Conservation (phyloP, 768 basidiomycete species). For the Sutorius australiensis region DNA sequence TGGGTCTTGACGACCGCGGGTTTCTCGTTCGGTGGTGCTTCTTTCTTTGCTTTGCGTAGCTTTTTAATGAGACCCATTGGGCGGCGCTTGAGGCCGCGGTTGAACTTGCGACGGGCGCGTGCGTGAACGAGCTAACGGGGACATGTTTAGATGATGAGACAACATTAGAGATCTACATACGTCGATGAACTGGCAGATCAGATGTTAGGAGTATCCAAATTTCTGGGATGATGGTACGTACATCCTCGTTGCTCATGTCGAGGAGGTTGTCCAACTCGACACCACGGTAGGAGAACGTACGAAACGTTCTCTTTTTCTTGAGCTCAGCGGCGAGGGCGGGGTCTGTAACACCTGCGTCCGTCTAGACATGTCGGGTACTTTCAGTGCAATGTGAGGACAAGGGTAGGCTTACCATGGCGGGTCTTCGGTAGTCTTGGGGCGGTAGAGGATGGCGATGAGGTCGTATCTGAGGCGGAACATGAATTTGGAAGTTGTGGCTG, state of each 20-base stretch:
- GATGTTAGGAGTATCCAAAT: neutral
- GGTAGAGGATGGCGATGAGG: slow-evolving; percentile 22
- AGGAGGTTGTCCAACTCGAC: slow-evolving; percentile 97
- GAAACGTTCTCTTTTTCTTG: slow-evolving; percentile 99
- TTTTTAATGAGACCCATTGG: slow-evolving; percentile 99
- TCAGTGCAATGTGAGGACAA: neutral
- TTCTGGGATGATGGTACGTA: slow-evolving; percentile 35
- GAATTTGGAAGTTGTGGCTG: slow-evolving; percentile 42
- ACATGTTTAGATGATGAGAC: neutral
- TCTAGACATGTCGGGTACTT: slow-evolving; percentile 39
- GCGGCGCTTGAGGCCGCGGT: slow-evolving; percentile 96
- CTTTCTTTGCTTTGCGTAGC: slow-evolving; percentile 99
- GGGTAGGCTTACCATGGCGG: slow-evolving; percentile 31
- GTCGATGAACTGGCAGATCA: slow-evolving; percentile 64
- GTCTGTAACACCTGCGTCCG: slow-evolving; percentile 83
- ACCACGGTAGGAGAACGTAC: slow-evolving; percentile 98
- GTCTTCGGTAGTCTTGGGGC: slow-evolving; percentile 26
- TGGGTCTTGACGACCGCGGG: slow-evolving; percentile 99
- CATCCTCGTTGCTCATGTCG: slow-evolving; percentile 94
- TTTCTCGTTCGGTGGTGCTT: slow-evolving; percentile 98
- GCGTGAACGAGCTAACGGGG: slow-evolving; percentile 87
- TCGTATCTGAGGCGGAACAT: slow-evolving; percentile 19
- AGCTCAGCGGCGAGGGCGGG: slow-evolving; percentile 91
- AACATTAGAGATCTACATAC: slow-evolving; percentile 40
- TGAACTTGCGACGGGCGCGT: slow-evolving; percentile 97